Evolutionary conservation across 2,329 filamentous ascomycete species (phyloP).

Genomic region (Botrytis byssoidea): DNA sequence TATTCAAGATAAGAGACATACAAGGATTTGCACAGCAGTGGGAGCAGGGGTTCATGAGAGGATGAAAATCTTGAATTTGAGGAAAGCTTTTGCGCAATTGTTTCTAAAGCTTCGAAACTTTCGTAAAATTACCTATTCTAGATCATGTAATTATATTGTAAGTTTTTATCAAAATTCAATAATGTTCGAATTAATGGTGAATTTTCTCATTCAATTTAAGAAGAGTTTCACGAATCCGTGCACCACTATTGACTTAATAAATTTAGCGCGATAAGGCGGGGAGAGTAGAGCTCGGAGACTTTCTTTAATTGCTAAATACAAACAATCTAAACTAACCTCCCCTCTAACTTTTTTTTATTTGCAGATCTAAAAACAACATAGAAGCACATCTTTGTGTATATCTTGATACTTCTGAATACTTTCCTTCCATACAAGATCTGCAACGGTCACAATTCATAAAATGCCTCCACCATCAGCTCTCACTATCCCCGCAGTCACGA

Average conservation of each 20-base stretch:
- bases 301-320: not conserved
- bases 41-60: not conserved
- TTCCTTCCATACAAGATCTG: not conserved
- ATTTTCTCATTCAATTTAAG: not conserved
- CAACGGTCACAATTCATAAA: constrained; percentile 7
- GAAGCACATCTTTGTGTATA: not conserved
- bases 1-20: constrained; percentile 18
- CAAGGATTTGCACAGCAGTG: not conserved
- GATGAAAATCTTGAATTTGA: not conserved
- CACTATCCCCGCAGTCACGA: constrained; percentile 73
- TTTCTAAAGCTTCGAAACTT: not conserved
- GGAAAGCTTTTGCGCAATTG: not conserved
- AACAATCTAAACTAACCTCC: not conserved
- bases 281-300: not conserved
- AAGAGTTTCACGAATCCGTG: not conserved
- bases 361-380: too few relatives aligned
- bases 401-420: not conserved
- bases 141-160: not conserved
- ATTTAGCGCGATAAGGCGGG: constrained; percentile 12
- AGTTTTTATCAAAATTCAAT: not conserved
- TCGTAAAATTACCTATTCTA: not conserved
- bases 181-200: not conserved
- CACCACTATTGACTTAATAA: not conserved
- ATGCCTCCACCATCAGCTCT: constrained; percentile 46
- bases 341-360: not conserved